phyloP scores from a whole-genome alignment of 2,329 filamentous ascomycete genomes.

The Davidsoniella neocaledoniae region DNA sequence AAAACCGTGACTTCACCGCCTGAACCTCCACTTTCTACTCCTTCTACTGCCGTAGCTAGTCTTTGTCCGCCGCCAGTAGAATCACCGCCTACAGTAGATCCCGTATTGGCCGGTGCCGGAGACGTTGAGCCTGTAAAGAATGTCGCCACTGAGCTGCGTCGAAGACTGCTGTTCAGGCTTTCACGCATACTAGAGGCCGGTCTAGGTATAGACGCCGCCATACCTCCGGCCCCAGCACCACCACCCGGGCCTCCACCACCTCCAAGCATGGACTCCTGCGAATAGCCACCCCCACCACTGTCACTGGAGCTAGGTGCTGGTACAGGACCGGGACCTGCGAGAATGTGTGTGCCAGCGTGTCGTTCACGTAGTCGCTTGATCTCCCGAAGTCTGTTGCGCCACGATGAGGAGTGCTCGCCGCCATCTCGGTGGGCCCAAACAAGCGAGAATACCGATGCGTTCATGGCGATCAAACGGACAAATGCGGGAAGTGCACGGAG shows the following conservation, averaged over 20 bases:
- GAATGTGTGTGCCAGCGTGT: constrained; percentile 30
- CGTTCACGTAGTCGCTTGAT: constrained; percentile 68
- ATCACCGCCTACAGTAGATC: neutral
- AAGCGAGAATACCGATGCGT: constrained; percentile 80
- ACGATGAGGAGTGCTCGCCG: constrained; percentile 73
- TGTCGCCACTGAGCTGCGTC: constrained; percentile 47
- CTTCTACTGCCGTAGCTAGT: constrained; percentile 31
- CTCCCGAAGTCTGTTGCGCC: constrained; percentile 72
- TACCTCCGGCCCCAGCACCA: constrained; percentile 12
- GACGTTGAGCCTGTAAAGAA: constrained; percentile 34
- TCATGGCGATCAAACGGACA: constrained; percentile 75
- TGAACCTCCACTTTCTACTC: constrained; percentile 34
- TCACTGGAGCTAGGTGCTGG: constrained; percentile 15
- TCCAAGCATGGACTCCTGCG: constrained; percentile 7
- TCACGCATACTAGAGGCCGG: constrained; percentile 37
- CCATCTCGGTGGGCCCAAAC: constrained; percentile 71
- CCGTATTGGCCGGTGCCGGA: neutral
- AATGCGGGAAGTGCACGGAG: constrained; percentile 69
- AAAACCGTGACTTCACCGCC: constrained; percentile 19
- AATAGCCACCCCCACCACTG: constrained; percentile 18
- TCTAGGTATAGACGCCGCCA: constrained; percentile 20
- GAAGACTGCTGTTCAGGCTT: constrained; percentile 40
- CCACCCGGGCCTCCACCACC: constrained; percentile 5
- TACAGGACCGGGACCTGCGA: constrained; percentile 19
- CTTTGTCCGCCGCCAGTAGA: constrained; percentile 34